phyloP scores from a whole-genome alignment of 2,329 filamentous ascomycete species.

The Hypoxylon sp. region DNA sequence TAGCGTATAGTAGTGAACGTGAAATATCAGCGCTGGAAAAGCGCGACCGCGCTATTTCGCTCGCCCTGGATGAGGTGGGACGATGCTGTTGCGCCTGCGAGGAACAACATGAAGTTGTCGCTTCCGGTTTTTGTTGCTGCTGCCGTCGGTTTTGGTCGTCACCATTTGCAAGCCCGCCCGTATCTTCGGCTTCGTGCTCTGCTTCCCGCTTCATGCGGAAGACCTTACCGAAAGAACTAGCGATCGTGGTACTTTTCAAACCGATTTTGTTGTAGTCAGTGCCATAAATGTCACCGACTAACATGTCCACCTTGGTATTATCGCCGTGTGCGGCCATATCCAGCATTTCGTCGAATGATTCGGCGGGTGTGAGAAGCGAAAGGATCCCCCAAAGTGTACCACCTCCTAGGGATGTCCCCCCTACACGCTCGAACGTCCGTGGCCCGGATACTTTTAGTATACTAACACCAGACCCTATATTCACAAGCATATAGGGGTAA shows the following conservation, averaged over 20 bases:
- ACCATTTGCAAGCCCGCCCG: constrained; percentile 69
- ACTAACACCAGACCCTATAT: constrained; percentile 96
- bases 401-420: constrained; percentile 93
- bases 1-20: constrained; percentile 91
- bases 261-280: constrained; percentile 97
- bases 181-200: constrained; percentile 83
- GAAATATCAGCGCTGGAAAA: constrained; percentile 91
- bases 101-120: constrained; percentile 25
- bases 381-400: constrained; percentile 98
- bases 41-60: constrained; percentile 59
- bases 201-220: constrained; percentile 92
- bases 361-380: constrained; percentile 90
- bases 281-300: constrained; percentile 98
- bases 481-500: constrained; percentile 97
- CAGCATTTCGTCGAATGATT: constrained; percentile 98
- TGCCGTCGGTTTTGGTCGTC: constrained; percentile 57
- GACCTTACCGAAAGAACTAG: constrained; percentile 96
- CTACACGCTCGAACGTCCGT: constrained; percentile 88
- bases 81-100: constrained; percentile 33
- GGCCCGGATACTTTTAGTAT: constrained; percentile 98
- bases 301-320: constrained; percentile 93
- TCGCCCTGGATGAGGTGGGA: constrained; percentile 39
- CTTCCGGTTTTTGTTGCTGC: constrained; percentile 35
- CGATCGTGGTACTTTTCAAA: constrained; percentile 94
- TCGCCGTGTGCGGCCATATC: constrained; percentile 91